Conservation (phyloP, 345 rosid species). For the Crucihimalaya himalaica region DNA sequence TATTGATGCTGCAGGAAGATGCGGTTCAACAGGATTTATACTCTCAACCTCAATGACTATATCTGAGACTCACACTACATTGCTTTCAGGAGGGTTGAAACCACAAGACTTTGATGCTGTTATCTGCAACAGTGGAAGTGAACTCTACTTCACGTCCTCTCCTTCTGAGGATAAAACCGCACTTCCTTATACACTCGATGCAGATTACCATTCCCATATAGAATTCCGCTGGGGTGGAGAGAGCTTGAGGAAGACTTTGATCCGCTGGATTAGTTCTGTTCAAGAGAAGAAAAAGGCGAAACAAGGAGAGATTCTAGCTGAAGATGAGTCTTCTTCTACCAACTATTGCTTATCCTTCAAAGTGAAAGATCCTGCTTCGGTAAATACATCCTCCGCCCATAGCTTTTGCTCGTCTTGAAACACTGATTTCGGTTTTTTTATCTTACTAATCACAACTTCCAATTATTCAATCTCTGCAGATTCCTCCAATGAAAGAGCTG, state of each 20-base stretch:
- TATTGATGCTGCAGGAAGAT: slow-evolving; percentile 46
- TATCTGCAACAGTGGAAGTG: slow-evolving; percentile 82
- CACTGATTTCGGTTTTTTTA: not conserved
- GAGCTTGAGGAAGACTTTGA: slow-evolving; percentile 64
- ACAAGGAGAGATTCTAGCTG: slow-evolving; percentile 45
- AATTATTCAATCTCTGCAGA: slow-evolving; percentile 38
- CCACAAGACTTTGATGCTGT: slow-evolving; percentile 71
- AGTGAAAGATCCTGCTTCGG: slow-evolving; percentile 53
- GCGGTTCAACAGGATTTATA: slow-evolving; percentile 56
- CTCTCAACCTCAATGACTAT: slow-evolving; percentile 67
- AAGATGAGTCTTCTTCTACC: slow-evolving; percentile 59
- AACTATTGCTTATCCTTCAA: slow-evolving; percentile 58
- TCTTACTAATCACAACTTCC: slow-evolving; percentile 2
- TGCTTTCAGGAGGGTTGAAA: slow-evolving; percentile 56
- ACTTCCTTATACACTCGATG: slow-evolving; percentile 60
- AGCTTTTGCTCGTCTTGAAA: not conserved
- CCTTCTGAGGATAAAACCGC: slow-evolving; percentile 47
- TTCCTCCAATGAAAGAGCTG: slow-evolving; percentile 66
- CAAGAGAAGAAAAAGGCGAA: slow-evolving; percentile 46
- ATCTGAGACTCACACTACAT: slow-evolving; percentile 55
- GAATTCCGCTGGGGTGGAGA: slow-evolving; percentile 89
- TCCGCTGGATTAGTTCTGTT: slow-evolving; percentile 65
- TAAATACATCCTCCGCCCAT: slow-evolving; percentile 27
- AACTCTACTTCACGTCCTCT: slow-evolving; percentile 62
- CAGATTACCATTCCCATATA: slow-evolving; percentile 73